These are phyloP conservation scores for Echium plantagineum DNA, from an alignment of 257 asterid genomes.

Conservation along the genomic window DNA sequence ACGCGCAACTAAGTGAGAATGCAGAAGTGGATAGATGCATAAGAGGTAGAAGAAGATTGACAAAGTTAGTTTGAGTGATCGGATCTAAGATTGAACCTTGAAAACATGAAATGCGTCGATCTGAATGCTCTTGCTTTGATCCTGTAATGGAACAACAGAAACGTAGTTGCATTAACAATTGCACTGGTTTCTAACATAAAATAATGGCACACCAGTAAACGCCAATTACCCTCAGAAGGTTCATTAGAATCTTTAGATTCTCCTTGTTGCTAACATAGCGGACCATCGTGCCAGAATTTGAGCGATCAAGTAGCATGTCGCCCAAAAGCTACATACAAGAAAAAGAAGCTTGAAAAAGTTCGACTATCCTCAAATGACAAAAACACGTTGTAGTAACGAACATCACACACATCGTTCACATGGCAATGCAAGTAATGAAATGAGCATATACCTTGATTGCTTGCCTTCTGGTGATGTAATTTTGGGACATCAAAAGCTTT, in stretches of 20 bases:
- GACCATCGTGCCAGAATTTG: constrained; percentile 65
- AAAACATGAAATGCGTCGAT: constrained; percentile 82
- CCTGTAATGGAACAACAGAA: constrained; percentile 35
- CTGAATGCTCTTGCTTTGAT: constrained; percentile 74
- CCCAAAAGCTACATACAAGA: constrained; percentile 61
- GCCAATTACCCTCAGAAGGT: constrained; percentile 67
- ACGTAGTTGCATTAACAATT: neutral
- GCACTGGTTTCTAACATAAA: neutral
- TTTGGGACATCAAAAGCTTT: constrained; percentile 68
- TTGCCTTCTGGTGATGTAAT: constrained; percentile 81
- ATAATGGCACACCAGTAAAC: neutral
- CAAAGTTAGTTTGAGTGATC: too few species aligned
- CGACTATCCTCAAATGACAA: too few species aligned
- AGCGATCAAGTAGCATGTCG: constrained; percentile 75
- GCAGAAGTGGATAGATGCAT: neutral
- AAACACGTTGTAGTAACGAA: too few species aligned
- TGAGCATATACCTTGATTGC: constrained; percentile 55
- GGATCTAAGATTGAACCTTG: constrained; percentile 41
- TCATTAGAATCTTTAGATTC: constrained; percentile 69
- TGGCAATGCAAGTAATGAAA: neutral
- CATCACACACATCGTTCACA: neutral
- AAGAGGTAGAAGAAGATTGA: neutral
- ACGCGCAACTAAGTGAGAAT: neutral
- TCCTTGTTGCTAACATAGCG: constrained; percentile 70
- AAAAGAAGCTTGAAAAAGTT: constrained; percentile 2